Base-by-base conservation (phyloP, 768 basidiomycete genomes). In the Macrolepiota dolichaula region DNA sequence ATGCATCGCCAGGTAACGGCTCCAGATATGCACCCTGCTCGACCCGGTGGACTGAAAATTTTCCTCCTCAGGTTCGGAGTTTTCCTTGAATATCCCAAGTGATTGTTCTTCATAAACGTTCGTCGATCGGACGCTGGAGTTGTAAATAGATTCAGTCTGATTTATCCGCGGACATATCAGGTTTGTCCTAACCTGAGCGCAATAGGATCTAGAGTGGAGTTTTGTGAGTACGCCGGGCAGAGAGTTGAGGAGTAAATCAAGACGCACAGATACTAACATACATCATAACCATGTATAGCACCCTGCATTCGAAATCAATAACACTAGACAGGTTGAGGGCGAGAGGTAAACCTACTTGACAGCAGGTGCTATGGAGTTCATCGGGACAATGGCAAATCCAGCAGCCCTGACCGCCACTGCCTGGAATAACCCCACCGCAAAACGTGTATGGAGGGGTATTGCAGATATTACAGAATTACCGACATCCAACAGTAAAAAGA, bases 61-160 rank as follows among this genome's bases (percentile, higher is more conserved):
- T 17, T 79, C 79, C 1, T 77, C 77, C 13, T 79, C 76, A n/a
- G 83, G 74, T 0, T 81, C 77, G 12, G 84, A 79, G 2, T 83
- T 76, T n/a, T 77, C 70, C 15, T 77, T 74, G 67, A 88, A 95
- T 49, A 96, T 76, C 2, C 94, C 96, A 24, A 98, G 81, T 0
- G 94, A 95, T 56, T 85, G 86, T 67, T 97, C 96, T 72, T 99
- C 96, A 69, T 98, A 97, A 0, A 93, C 92, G 66, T 94, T 93
- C 50, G 90, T 88, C n/a, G 92, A 88, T 11, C 96, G 92, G 22
- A 98, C 92, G 70, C 91, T 91, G 54, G 1, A 40, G 12, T 54
- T 11, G 27, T 24, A 2, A 40, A 29, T 10, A 24, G 38, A n/a
- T 65, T 17, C 10, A 64, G 15, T 40, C 13, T 25, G 38, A 51